Evolutionary conservation across 305 asterid species (phyloP).

Genomic region (Caryopteris hybrid): DNA sequence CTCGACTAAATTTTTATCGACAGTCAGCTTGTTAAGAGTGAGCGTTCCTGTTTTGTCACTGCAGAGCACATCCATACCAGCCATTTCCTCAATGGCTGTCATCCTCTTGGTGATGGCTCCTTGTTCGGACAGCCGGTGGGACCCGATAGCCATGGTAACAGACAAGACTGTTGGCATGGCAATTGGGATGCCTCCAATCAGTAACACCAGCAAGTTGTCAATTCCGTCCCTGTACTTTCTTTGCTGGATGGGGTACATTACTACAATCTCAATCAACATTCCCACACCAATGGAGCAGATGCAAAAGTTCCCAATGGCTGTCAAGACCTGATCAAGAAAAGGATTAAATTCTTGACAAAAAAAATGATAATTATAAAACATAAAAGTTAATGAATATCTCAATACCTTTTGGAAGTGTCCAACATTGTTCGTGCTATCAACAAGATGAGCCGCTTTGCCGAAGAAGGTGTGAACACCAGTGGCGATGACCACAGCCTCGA

Average conservation of each 20-base stretch:
- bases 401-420: slow-evolving; percentile 81
- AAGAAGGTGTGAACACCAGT: slow-evolving; percentile 89
- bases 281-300: slow-evolving; percentile 78
- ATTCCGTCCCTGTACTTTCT: slow-evolving; percentile 77
- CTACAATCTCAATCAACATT: slow-evolving; percentile 60
- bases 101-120: slow-evolving; percentile 94
- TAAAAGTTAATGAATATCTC: too few relatives aligned
- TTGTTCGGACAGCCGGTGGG: slow-evolving; percentile 74
- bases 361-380: too few relatives aligned
- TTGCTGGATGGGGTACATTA: slow-evolving; percentile 69
- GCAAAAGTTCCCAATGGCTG: slow-evolving; percentile 85
- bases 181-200: slow-evolving; percentile 91
- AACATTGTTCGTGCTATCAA: slow-evolving; percentile 77
- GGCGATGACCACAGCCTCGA: slow-evolving; percentile 80
- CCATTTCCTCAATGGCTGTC: slow-evolving; percentile 96
- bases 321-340: slow-evolving; percentile 46
- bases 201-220: slow-evolving; percentile 70
- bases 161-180: too few relatives aligned
- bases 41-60: slow-evolving; percentile 91
- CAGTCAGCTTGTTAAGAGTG: slow-evolving; percentile 83
- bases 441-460: slow-evolving; percentile 89
- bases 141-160: slow-evolving; percentile 90
- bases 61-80: slow-evolving; percentile 90
- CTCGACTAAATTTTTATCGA: slow-evolving; percentile 63
- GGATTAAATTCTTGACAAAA: neutral